These are phyloP conservation scores for Blastobotrys malaysiensis DNA, from an alignment of 1,139 yeast genomes.

Conservation along the genomic window DNA sequence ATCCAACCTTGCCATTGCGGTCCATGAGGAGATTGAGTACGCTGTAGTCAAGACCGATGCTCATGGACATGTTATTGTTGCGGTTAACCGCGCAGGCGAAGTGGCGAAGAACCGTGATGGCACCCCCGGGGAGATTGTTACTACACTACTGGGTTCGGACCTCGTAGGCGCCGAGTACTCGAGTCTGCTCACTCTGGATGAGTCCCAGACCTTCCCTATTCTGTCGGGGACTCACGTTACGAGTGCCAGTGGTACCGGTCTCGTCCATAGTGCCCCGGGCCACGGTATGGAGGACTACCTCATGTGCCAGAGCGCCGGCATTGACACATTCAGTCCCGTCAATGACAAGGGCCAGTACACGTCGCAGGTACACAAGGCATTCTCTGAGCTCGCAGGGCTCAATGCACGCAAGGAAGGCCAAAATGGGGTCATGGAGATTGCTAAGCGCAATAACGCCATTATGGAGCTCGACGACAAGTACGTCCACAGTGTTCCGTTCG, in stretches of 20 bases:
- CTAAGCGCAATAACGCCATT: slow-evolving; percentile 45
- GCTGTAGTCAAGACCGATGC: slow-evolving; percentile 38
- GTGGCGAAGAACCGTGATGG: slow-evolving; percentile 14
- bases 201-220: slow-evolving; percentile 46
- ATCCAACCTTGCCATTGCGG: slow-evolving; percentile 78
- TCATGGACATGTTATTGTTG: slow-evolving; percentile 34
- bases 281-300: slow-evolving; percentile 94
- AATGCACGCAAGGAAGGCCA: slow-evolving; percentile 63
- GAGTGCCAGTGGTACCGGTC: slow-evolving; percentile 80
- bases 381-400: slow-evolving; percentile 44
- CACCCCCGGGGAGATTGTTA: slow-evolving; percentile 8
- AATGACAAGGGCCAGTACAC: slow-evolving; percentile 67
- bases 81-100: slow-evolving; percentile 20
- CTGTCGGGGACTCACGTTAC: slow-evolving; percentile 81
- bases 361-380: slow-evolving; percentile 41
- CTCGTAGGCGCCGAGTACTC: slow-evolving; percentile 45
- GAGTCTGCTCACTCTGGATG: slow-evolving; percentile 48
- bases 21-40: slow-evolving; percentile 56
- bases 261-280: slow-evolving; percentile 97
- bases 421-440: slow-evolving; percentile 39
- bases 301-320: slow-evolving; percentile 53
- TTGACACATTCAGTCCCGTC: slow-evolving; percentile 69
- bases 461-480: slow-evolving; percentile 46
- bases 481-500: slow-evolving; percentile 87
- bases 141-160: slow-evolving; percentile 38